Evolutionary conservation across 208 protist genomes (phyloP).

Genomic region (Crithidia fasciculata): DNA sequence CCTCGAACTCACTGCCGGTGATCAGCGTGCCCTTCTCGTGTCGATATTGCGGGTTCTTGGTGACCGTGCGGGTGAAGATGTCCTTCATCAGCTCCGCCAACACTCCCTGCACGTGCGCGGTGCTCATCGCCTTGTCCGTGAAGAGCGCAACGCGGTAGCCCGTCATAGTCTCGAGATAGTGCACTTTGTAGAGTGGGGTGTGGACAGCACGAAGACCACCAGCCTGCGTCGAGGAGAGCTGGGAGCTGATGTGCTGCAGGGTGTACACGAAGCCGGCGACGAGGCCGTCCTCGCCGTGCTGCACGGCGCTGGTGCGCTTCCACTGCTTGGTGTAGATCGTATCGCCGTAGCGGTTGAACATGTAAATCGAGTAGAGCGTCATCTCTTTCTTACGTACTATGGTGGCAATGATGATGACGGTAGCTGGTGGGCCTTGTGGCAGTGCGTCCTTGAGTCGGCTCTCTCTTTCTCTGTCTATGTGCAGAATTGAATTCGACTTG

Average conservation of each 20-base stretch:
- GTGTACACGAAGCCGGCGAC: constrained; percentile 91
- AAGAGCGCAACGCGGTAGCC: constrained; percentile 83
- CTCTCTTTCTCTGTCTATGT: too few species aligned
- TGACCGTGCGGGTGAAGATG: constrained; percentile 67
- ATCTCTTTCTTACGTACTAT: constrained; percentile 22
- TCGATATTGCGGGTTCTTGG: constrained; percentile 69
- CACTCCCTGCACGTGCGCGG: constrained; percentile 47
- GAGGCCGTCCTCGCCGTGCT: constrained; percentile 81
- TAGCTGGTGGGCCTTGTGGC: too few species aligned
- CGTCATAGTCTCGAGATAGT: constrained; percentile 89
- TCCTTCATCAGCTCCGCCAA: constrained; percentile 66
- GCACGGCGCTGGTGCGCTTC: constrained; percentile 68
- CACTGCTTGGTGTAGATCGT: constrained; percentile 88
- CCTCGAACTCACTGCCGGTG: constrained; percentile 61
- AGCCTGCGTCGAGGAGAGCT: constrained; percentile 63
- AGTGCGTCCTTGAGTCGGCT: too few species aligned
- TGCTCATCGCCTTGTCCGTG: constrained; percentile 66
- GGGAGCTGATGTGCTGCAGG: constrained; percentile 84
- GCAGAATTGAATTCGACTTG: too few species aligned
- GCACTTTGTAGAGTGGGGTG: constrained; percentile 88
- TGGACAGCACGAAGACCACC: constrained; percentile 73
- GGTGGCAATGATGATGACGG: too few species aligned
- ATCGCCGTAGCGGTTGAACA: constrained; percentile 90
- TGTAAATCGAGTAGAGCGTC: constrained; percentile 86
- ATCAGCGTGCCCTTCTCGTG: constrained; percentile 71